Evolutionary conservation across 768 basidiomycete genomes (phyloP).

Genomic region (Boletus sp.): DNA sequence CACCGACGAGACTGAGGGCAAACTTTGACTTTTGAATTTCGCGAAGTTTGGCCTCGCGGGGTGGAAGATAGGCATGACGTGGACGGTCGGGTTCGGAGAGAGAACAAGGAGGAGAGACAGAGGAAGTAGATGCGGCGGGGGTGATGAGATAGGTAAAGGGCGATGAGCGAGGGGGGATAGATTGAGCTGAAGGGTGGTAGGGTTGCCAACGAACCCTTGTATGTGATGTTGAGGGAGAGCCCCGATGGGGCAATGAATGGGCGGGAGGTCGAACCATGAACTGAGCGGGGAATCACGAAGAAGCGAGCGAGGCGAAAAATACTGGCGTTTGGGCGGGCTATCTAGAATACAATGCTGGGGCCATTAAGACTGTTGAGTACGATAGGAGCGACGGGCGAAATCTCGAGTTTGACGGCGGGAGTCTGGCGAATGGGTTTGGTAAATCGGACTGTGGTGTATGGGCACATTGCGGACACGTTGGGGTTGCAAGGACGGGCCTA

Average conservation of each 20-base stretch:
- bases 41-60: slow-evolving; percentile 36
- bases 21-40: slow-evolving; percentile 59
- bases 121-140: slow-evolving; percentile 51
- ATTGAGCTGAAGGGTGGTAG: slow-evolving; percentile 49
- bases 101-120: slow-evolving; percentile 40
- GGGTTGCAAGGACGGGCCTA: slow-evolving; percentile 27
- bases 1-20: slow-evolving; percentile 68
- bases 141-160: slow-evolving; percentile 50
- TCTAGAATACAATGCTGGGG: slow-evolving; percentile 36
- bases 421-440: slow-evolving; percentile 19
- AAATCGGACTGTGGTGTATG: slow-evolving; percentile 25
- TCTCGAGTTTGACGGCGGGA: slow-evolving; percentile 12
- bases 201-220: slow-evolving; percentile 80
- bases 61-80: slow-evolving; percentile 32
- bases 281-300: slow-evolving; percentile 4
- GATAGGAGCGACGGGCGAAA: slow-evolving; percentile 15
- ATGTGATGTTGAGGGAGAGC: slow-evolving; percentile 59
- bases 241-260: slow-evolving; percentile 66
- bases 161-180: slow-evolving; percentile 34
- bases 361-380: slow-evolving; percentile 31
- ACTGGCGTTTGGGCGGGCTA: slow-evolving; percentile 18
- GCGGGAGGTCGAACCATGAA: slow-evolving; percentile 36
- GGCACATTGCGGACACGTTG: slow-evolving; percentile 40
- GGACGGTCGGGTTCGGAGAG: slow-evolving; percentile 35
- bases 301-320: slow-evolving; percentile 2